Conservation (phyloP, 1,284 basidiomycete genomes). For the Apiotrichum domesticum region DNA sequence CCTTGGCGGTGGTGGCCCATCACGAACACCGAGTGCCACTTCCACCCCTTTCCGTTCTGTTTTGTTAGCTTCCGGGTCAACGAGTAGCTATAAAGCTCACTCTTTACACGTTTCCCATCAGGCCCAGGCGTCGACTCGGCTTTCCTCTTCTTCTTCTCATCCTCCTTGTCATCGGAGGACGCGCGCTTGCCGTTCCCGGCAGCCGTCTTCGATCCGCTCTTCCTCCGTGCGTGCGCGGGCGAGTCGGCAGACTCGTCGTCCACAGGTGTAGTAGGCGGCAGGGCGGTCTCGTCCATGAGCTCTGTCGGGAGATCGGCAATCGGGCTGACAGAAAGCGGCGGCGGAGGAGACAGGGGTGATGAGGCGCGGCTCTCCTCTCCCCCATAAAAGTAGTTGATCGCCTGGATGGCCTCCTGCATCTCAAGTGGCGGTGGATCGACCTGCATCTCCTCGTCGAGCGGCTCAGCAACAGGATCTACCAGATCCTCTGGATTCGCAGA, state of each 20-base stretch:
- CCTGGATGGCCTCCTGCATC: background rate
- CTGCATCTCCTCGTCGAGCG: background rate
- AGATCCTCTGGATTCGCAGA: too few relatives aligned
- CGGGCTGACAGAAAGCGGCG: too few relatives aligned
- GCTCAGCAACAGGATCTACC: too few relatives aligned
- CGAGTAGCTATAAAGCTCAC: background rate
- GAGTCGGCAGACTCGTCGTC: too few relatives aligned
- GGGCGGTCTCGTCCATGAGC: background rate
- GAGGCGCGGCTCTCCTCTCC: too few relatives aligned
- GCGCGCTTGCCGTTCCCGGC: too few relatives aligned
- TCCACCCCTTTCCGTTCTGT: slow-evolving; percentile 14
- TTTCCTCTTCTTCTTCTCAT: background rate
- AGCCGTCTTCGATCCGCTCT: too few relatives aligned
- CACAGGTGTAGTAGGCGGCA: too few relatives aligned
- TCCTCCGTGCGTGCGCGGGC: too few relatives aligned
- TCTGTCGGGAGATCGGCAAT: slow-evolving; percentile 3
- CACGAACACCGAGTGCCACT: slow-evolving; percentile 2
- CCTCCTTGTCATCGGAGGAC: background rate
- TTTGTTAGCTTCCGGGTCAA: background rate
- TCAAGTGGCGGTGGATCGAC: background rate
- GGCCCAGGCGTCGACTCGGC: background rate
- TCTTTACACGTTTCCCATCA: background rate
- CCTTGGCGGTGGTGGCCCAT: slow-evolving; percentile 21
- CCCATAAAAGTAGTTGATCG: too few relatives aligned
- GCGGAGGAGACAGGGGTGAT: too few relatives aligned